Conservation (phyloP, 2,329 filamentous ascomycete genomes). For the Aspergillus persii region DNA sequence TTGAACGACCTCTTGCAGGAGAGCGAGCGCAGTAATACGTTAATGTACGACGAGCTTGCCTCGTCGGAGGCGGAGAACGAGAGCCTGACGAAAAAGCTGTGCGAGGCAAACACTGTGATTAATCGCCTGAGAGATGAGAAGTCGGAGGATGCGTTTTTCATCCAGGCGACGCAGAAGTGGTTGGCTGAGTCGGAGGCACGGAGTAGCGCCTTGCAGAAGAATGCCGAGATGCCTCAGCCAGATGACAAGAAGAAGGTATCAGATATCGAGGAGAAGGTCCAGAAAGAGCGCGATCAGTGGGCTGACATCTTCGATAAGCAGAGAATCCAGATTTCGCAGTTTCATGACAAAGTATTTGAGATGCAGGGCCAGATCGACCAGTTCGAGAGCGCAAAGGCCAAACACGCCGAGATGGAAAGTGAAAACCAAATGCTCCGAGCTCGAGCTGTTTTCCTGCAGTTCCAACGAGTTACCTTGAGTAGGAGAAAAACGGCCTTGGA, state of each 20-base stretch:
- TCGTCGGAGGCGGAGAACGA: background rate
- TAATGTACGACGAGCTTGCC: background rate
- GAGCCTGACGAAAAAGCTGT: background rate
- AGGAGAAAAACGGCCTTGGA: background rate
- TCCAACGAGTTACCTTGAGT: background rate
- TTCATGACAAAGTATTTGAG: background rate
- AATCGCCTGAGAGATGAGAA: background rate
- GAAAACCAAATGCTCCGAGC: background rate
- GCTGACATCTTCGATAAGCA: background rate
- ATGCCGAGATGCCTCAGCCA: background rate
- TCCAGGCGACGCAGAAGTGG: background rate
- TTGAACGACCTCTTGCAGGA: background rate
- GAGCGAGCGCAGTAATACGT: background rate
- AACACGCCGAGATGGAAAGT: background rate
- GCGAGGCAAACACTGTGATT: background rate
- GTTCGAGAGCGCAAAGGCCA: background rate
- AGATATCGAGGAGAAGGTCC: background rate
- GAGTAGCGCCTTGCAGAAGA: background rate
- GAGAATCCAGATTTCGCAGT: background rate
- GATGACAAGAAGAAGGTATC: background rate
- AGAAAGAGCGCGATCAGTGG: background rate
- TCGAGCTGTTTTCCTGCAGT: background rate
- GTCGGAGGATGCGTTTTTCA: background rate
- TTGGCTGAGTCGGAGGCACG: background rate
- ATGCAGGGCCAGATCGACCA: background rate